Evolutionary conservation across 495 filamentous ascomycete species (phyloP), one percentile per base, ranked within the genome.

Genomic region (Sordaria brevicollis): DNA sequence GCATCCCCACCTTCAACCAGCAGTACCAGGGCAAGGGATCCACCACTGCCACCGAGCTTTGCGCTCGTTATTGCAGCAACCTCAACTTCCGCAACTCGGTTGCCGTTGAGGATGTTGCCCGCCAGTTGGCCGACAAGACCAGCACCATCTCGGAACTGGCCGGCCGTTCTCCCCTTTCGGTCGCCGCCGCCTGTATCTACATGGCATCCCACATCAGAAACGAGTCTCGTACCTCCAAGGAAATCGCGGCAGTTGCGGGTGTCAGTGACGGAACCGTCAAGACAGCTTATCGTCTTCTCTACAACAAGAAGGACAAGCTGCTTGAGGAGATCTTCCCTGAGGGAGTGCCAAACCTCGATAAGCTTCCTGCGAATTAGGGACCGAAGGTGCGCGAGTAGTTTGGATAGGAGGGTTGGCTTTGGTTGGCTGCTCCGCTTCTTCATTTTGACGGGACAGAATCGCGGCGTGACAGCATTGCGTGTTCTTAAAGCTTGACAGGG

Each of bases 211-310:
- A 93, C 76, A 83, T 97, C 25, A 89, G 94, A 86, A 92, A 90
- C 65, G 84, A 92, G 41, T 80, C 86, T n/a, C 91, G 90, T 77
- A 84, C 86, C 6, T 89, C 94, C 43, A 95, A 94, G 79, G 91
- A 97, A 68, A 97, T 98, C 72, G 90, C 90, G 1, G 69, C 71
- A 1, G 89, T 95, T 19, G 91, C 90, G 5, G 91, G 92, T 70
- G 95, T 97, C 35, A 97, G 93, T 75, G 95, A 99, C 74, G 93
- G 94, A 65, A 99, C 95, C 1, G 97, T 99, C 72, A 91, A 94
- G 65, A 93, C 92, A 65, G 93, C 96, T 0, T 99, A 98, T 83
- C 94, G 95, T 76, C 87, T 90, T 75, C 85, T 99, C 57, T 93
- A 92, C 75, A 81, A 83, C 7, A 87, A 89, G 62, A 87, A 88